phyloP scores from a whole-genome alignment of 306 rosid species.

The Leucaena leucocephala region DNA sequence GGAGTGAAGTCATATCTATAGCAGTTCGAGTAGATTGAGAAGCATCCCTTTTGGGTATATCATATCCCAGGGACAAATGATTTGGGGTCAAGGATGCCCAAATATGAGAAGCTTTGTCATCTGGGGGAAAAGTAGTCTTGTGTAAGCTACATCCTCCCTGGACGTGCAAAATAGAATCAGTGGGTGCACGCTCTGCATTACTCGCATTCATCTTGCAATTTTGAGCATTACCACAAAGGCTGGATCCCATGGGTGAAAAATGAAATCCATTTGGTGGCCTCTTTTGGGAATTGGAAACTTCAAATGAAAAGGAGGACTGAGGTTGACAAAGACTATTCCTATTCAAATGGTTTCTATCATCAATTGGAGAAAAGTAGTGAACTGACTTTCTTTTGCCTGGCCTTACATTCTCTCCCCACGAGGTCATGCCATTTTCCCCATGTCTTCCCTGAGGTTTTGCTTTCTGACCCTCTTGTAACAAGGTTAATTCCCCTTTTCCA shows the following conservation, averaged over 20 bases:
- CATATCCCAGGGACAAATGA: conserved; percentile 37
- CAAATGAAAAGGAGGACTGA: conserved; percentile 36
- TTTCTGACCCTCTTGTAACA: conserved; percentile 41
- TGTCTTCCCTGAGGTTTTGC: conserved; percentile 43
- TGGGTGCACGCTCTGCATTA: conserved; percentile 40
- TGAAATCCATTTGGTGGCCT: conserved; percentile 47
- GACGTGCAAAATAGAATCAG: conserved; percentile 42
- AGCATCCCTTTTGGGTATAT: conserved; percentile 39
- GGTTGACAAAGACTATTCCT: conserved; percentile 40
- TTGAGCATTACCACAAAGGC: conserved; percentile 40
- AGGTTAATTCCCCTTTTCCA: conserved; percentile 38
- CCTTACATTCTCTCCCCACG: conserved; percentile 37
- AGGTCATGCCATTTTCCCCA: conserved; percentile 38
- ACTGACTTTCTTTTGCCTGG: conserved; percentile 46
- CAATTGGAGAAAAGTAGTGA: conserved; percentile 41
- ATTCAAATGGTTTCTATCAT: conserved; percentile 33
- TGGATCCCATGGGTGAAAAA: conserved; percentile 41
- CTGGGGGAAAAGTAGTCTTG: conserved; percentile 38
- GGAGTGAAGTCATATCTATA: conserved; percentile 34
- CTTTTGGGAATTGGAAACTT: conserved; percentile 45
- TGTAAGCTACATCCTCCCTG: conserved; percentile 45
- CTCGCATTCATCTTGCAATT: conserved; percentile 47
- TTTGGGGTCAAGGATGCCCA: conserved; percentile 47
- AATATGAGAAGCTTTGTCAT: conserved; percentile 44
- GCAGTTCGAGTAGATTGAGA: conserved; percentile 39